Evolutionary conservation across 2,329 filamentous ascomycete species (phyloP).

Genomic region (Hirsutella minnesotensis): DNA sequence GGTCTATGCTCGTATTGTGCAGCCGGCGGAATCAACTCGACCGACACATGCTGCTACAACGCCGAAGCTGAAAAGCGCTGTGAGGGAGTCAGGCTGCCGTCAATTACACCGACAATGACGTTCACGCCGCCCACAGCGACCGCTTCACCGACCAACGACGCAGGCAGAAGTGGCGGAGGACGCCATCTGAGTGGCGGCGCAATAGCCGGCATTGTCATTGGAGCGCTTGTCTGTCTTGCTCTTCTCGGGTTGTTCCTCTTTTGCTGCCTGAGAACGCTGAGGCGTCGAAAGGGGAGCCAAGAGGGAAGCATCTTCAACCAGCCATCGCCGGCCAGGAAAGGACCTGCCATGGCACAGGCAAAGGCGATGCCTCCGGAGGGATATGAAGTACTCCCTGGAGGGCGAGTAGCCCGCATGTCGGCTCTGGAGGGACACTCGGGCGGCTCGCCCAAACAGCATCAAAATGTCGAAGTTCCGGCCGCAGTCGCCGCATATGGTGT

Average conservation of each 20-base stretch:
- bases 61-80: slow-evolving; percentile 66
- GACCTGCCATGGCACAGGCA: slow-evolving; percentile 27
- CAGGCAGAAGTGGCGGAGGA: slow-evolving; percentile 16
- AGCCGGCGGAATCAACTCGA: slow-evolving; percentile 75
- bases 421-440: slow-evolving; percentile 69
- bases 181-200: slow-evolving; percentile 61
- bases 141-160: slow-evolving; percentile 12
- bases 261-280: slow-evolving; percentile 43
- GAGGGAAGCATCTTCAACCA: slow-evolving; percentile 77
- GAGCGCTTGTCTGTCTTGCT: slow-evolving; percentile 58
- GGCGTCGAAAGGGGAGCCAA: slow-evolving; percentile 46
- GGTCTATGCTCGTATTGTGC: slow-evolving; percentile 84
- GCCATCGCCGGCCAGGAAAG: slow-evolving; percentile 58
- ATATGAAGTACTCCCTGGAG: slow-evolving; percentile 70
- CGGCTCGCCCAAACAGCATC: slow-evolving; percentile 45
- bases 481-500: slow-evolving; percentile 33
- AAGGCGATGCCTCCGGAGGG: slow-evolving; percentile 31
- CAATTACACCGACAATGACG: slow-evolving; percentile 56
- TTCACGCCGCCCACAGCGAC: slow-evolving; percentile 38
- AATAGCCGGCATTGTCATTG: slow-evolving; percentile 85
- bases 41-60: slow-evolving; percentile 87
- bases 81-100: slow-evolving; percentile 63
- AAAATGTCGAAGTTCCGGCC: slow-evolving; percentile 16
- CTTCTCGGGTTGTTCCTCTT: slow-evolving; percentile 60
- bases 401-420: slow-evolving; percentile 90